phyloP scores from a whole-genome alignment of 179 eudicot species.

The Beta corolliflora region DNA sequence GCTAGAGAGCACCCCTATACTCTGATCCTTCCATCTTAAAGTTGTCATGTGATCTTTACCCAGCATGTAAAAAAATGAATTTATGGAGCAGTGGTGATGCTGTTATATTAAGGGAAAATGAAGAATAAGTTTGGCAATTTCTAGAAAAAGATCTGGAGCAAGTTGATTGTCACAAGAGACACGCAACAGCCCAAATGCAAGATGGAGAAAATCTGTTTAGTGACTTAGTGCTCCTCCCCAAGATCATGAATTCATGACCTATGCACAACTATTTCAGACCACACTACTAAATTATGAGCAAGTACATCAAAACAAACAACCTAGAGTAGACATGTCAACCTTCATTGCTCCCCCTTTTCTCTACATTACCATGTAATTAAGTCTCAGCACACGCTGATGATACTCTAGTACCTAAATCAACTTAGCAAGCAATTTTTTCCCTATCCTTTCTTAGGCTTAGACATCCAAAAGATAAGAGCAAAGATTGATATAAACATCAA shows the following conservation, averaged over 20 bases:
- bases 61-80: neutral
- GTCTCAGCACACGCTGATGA: neutral
- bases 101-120: too few relatives aligned
- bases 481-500: neutral
- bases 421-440: neutral
- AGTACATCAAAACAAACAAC: neutral
- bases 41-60: neutral
- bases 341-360: neutral
- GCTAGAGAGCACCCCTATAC: neutral
- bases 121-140: neutral
- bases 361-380: neutral
- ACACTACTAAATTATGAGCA: neutral
- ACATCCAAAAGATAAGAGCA: neutral
- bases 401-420: neutral
- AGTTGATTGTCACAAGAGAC: neutral
- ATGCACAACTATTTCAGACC: neutral
- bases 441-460: neutral
- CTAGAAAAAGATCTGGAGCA: neutral
- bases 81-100: neutral
- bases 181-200: neutral
- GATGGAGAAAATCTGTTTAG: neutral
- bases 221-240: neutral
- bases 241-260: neutral
- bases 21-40: constrained; percentile 2
- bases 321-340: too few relatives aligned